phyloP scores from a whole-genome alignment of 352 stramenopile genomes.

The Globisporangium middletonii region DNA sequence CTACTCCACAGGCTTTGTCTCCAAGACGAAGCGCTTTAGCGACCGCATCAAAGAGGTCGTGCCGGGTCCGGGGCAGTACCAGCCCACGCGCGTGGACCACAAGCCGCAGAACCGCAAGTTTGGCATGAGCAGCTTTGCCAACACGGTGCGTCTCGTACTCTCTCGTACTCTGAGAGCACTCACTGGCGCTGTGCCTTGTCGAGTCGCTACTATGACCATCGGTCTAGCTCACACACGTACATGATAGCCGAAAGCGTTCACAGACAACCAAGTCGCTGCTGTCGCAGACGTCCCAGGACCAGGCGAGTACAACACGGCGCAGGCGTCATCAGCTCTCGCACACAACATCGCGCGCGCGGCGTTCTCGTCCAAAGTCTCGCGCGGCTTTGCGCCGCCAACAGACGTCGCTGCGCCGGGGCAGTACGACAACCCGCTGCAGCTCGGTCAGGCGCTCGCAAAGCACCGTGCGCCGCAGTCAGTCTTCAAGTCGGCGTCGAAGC shows the following conservation, averaged over 20 bases:
- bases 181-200: no score
- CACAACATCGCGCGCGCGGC: constrained; percentile 54
- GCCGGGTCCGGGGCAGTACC: constrained; percentile 62
- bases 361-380: constrained; percentile 57
- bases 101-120: constrained; percentile 58
- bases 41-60: constrained; percentile 38
- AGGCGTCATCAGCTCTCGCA: constrained; percentile 28
- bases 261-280: constrained; percentile 22
- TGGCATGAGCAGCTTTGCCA: constrained; percentile 62
- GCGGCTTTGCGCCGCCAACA: constrained; percentile 37
- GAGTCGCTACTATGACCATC: no score
- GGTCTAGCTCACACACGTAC: neutral
- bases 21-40: constrained; percentile 67
- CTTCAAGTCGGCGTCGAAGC: constrained; percentile 63
- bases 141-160: constrained; percentile 21
- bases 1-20: constrained; percentile 75
- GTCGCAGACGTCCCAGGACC: constrained; percentile 30
- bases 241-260: constrained; percentile 14
- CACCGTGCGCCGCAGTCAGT: constrained; percentile 34
- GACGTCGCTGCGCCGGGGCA: constrained; percentile 60
- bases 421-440: constrained; percentile 58
- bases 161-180: neutral
- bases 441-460: constrained; percentile 20
- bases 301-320: constrained; percentile 44
- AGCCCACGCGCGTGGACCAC: constrained; percentile 25